Evolutionary conservation across 257 asterid species (phyloP), one percentile per base, ranked within the genome.

Genomic region (Asclepias syriaca): DNA sequence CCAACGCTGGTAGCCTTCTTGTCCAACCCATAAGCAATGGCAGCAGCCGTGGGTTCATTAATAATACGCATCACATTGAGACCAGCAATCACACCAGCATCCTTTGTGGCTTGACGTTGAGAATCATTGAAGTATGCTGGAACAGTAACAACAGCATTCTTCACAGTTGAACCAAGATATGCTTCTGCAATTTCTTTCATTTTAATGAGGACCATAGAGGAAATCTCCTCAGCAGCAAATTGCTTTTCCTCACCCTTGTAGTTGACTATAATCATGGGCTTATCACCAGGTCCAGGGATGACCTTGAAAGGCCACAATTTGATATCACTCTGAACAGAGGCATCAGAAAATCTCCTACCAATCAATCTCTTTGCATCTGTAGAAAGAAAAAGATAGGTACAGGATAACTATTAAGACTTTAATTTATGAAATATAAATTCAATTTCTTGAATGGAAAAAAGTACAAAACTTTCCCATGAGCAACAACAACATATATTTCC

Each of bases 41-140:
- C 97, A n/a, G 97, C 97, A 39, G 96, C 96, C 0, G 96, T 88
- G 58, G 97, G 97, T 81, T 90, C 97, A 13, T 87, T 88, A 68
- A 90, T 90, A 50, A 90, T 90, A 34, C 96, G 88, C 96, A 90
- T 81, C 50, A 90, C 96, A 72, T 88, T 88, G 72, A 90, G 86
- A 5, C 97, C 96, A 43, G 96, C 84, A 72, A 90, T 88, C 0
- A 88, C 96, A 45, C 97, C 97, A 40, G 96, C 97, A 84, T 90
- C 97, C 83, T 90, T 90, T 68, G 97, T 90, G 37, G 96, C 96
- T 75, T 90, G 96, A 64, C 95, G 91, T 72, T 90, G 95, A 29
- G 96, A 90, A 55, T 90, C 96, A 27, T 88, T 88, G 87, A 90
- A 90, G 79, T 90, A 88, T 0, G 95, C 96, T 9, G 96, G 96